phyloP scores from a whole-genome alignment of 192 early-diverging fungal genomes.

The Pilaira anomala region DNA sequence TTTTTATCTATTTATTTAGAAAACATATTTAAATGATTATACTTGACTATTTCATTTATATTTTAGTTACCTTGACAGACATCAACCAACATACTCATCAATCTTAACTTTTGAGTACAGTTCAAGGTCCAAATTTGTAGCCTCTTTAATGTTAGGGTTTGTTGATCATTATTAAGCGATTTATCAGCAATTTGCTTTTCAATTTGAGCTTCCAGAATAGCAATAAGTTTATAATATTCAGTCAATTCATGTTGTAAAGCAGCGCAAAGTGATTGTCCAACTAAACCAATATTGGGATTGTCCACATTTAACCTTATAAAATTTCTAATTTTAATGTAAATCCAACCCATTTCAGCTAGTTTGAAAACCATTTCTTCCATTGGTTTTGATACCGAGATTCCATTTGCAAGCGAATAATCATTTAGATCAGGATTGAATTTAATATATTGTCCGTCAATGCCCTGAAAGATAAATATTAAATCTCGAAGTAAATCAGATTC shows the following conservation, averaged over 20 bases:
- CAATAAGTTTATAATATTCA: constrained; percentile 84
- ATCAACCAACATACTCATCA: constrained; percentile 73
- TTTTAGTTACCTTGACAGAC: constrained; percentile 45
- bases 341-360: constrained; percentile 76
- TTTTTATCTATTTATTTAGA: constrained; percentile 42
- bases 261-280: constrained; percentile 72
- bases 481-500: constrained; percentile 76
- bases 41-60: not conserved
- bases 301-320: constrained; percentile 50
- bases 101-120: constrained; percentile 67
- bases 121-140: constrained; percentile 85
- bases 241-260: constrained; percentile 76
- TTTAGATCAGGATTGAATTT: constrained; percentile 52
- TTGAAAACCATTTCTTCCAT: constrained; percentile 61
- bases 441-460: constrained; percentile 84
- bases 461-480: constrained; percentile 90
- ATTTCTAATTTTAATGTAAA: constrained; percentile 62
- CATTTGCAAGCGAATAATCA: constrained; percentile 49
- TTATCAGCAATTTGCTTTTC: constrained; percentile 37
- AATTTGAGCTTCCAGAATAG: constrained; percentile 77
- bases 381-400: constrained; percentile 56
- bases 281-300: constrained; percentile 50
- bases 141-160: constrained; percentile 76
- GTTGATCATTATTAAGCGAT: constrained; percentile 40
- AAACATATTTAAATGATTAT: not conserved